Percentiles rank a stretch among this genome's conserved stretches.
Evolutionary conservation across 106 monocot genomes (phyloP).

Genomic region (Hemerocallis citrina): DNA sequence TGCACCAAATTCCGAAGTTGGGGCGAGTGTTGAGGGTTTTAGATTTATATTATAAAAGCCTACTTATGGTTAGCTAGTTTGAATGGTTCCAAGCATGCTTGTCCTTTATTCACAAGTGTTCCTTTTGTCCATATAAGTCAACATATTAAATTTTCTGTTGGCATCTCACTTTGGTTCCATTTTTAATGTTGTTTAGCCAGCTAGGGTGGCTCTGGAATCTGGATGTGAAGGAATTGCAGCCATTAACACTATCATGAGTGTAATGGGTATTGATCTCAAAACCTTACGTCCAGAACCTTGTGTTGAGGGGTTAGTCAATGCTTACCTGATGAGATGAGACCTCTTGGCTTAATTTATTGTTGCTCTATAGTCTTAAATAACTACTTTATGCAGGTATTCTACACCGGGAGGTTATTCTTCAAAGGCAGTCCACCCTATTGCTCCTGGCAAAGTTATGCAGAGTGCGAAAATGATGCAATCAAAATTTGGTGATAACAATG

Average conservation of each 20-base stretch:
- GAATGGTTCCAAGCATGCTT: no score
- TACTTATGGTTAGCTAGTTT: no score
- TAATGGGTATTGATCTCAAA: constrained; percentile 94
- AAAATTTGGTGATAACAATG: constrained; percentile 46
- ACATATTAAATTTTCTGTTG: neutral
- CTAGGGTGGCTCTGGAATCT: constrained; percentile 67
- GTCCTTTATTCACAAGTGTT: no score
- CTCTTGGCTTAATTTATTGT: neutral
- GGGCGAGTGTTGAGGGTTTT: no score
- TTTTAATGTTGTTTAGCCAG: constrained; percentile 51
- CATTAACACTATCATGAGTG: constrained; percentile 98
- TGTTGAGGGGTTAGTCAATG: constrained; percentile 76
- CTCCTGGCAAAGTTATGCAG: constrained; percentile 95
- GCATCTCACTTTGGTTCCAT: neutral
- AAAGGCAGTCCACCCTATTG: constrained; percentile 94
- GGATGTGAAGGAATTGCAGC: constrained; percentile 93
- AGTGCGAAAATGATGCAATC: constrained; percentile 91
- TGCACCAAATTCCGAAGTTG: no score
- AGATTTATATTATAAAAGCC: no score
- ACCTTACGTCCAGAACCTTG: constrained; percentile 94
- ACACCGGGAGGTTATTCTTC: constrained; percentile 97
- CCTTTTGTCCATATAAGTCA: neutral
- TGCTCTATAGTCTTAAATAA: neutral
- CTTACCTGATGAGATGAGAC: neutral
- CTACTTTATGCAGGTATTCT: constrained; percentile 51